Base-by-base conservation (phyloP, 2,329 filamentous ascomycete species). In the Neonectria faginata region DNA sequence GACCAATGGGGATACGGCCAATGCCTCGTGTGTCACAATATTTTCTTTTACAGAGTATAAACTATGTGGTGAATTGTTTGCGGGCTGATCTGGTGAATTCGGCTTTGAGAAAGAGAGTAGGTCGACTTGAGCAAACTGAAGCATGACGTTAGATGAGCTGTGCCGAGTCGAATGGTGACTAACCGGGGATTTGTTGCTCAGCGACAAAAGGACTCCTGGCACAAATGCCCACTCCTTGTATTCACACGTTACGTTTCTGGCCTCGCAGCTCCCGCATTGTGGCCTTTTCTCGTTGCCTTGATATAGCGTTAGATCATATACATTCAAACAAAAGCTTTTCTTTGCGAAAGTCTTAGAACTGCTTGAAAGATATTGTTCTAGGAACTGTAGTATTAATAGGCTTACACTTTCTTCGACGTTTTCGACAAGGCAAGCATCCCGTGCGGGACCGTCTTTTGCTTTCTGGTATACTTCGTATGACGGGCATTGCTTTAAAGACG, bases 331-430 rank as follows among this genome's bases (percentile, higher is more conserved):
- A 5, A 1, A 5, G 2, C 14, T 39, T 39, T 5, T 10, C 11
- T 18, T 25, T 25, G 22, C 22, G 22, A 25, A 25, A 25, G 16
- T 41, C 39, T 8, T 41, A 2, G n/a, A n/a, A 18, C 25, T 18
- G n/a, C 16, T 41, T 10, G 39, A 18, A 41, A 7, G 39, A 5
- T 3, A 20, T 20, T 1, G 10, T 4, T 20, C 39, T 5, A 20
- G 3, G n/a, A 42, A 8, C 11, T 10, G 12, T 11, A 20, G 39
- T 0, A 20, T 42, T 2, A 3, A 20, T 8, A 9, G 39, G 3
- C 39, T 42, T 20, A 42, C 66, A 68, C 61, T 68, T 68, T 52
- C 67, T 67, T 39, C 67, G 58, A 1, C 66, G 66, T 22, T 67
- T 69, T 36, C 67, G 67, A 29, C 67, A 68, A 7, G 63, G 67